phyloP scores from a whole-genome alignment of 441 rosid genomes.

The Corymbia calophylla region DNA sequence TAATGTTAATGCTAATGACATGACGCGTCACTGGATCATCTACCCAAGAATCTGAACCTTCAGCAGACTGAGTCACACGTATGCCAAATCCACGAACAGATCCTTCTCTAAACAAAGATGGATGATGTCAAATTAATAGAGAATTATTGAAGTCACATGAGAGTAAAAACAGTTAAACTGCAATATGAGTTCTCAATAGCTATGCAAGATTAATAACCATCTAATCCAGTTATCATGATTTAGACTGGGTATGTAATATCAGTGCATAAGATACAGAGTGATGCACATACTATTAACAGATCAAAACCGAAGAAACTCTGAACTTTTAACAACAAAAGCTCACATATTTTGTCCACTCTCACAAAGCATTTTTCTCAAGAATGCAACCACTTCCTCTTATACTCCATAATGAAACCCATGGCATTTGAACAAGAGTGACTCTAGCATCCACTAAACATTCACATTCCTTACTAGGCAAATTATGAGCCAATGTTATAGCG shows the following conservation, averaged over 20 bases:
- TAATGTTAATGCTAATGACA: slow-evolving; percentile 51
- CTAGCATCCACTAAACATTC: not conserved
- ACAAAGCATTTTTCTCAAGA: not conserved
- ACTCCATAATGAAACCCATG: not conserved
- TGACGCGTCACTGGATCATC: slow-evolving; percentile 96
- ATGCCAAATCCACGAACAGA: slow-evolving; percentile 74
- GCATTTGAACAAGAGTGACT: not conserved
- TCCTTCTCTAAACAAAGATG: slow-evolving; percentile 58
- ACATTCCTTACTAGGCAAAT: not conserved
- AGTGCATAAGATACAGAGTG: not conserved
- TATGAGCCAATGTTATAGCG: not conserved
- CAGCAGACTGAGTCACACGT: slow-evolving; percentile 53
- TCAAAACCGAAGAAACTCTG: not conserved
- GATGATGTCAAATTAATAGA: not conserved
- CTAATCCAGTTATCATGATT: not conserved
- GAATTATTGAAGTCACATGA: not conserved
- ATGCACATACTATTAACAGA: not conserved
- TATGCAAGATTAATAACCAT: not conserved
- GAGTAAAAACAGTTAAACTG: not conserved
- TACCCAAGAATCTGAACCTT: slow-evolving; percentile 91
- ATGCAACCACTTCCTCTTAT: not conserved
- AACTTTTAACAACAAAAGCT: not conserved
- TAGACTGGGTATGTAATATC: not conserved
- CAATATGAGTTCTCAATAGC: not conserved
- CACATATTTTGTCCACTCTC: not conserved